Conservation (phyloP, 495 filamentous ascomycete genomes). For the Penicillium pancosmium region DNA sequence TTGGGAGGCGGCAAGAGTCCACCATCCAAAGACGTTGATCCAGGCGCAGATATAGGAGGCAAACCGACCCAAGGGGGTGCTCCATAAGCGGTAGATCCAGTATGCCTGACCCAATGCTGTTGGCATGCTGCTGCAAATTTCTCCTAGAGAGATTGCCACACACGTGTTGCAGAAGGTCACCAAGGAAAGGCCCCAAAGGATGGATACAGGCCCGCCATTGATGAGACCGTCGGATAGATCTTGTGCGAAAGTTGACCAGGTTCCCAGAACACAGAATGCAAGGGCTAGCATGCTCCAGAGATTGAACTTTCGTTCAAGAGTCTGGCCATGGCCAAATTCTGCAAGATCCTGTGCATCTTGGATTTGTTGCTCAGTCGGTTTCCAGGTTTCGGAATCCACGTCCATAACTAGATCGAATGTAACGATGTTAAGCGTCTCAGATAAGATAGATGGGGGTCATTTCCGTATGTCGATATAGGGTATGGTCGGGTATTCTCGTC, state of each 20-base stretch:
- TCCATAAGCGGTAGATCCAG: constrained; percentile 47
- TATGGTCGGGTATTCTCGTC: background rate
- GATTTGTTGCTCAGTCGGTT: constrained; percentile 39
- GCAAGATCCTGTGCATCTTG: constrained; percentile 54
- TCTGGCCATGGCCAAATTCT: constrained; percentile 52
- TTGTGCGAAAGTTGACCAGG: constrained; percentile 50
- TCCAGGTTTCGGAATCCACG: constrained; percentile 32
- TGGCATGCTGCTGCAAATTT: constrained; percentile 51
- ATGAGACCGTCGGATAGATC: constrained; percentile 45
- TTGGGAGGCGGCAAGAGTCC: constrained; percentile 49
- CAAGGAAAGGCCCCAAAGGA: constrained; percentile 50
- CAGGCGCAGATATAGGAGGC: constrained; percentile 50
- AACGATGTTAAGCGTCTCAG: constrained; percentile 1
- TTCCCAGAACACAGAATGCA: constrained; percentile 50
- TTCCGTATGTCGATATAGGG: constrained; percentile 13
- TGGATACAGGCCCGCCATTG: constrained; percentile 47
- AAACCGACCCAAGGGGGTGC: constrained; percentile 38
- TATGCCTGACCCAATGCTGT: constrained; percentile 50
- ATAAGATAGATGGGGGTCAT: constrained; percentile 12
- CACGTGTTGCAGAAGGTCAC: constrained; percentile 49
- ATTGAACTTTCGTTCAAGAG: constrained; percentile 49
- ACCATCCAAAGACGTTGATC: constrained; percentile 55
- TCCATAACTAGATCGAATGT: constrained; percentile 27
- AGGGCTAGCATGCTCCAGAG: constrained; percentile 50
- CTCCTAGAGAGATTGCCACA: constrained; percentile 48